These are phyloP conservation scores for Vinca minor DNA, from an alignment of 257 asterid species.

Conservation along the genomic window DNA sequence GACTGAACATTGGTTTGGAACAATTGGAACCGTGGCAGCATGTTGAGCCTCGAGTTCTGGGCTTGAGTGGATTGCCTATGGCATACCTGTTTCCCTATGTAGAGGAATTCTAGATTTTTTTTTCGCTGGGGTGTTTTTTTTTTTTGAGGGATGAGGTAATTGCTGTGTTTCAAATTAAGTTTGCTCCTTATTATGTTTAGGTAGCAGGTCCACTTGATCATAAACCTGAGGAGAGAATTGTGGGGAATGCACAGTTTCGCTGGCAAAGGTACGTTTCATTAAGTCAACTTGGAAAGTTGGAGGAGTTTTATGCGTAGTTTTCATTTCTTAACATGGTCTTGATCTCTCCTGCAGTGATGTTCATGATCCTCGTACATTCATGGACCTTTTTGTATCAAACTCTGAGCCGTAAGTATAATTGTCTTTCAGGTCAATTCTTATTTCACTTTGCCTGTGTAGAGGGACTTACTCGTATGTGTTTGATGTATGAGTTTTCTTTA, in stretches of 20 bases:
- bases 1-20: background rate
- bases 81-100: background rate
- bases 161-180: background rate
- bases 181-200: slow-evolving; percentile 62
- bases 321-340: slow-evolving; percentile 10
- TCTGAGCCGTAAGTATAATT: slow-evolving; percentile 66
- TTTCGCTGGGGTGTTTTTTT: background rate
- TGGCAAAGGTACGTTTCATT: slow-evolving; percentile 74
- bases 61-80: background rate
- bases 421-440: slow-evolving; percentile 13
- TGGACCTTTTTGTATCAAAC: slow-evolving; percentile 72
- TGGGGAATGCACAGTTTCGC: slow-evolving; percentile 82
- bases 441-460: slow-evolving; percentile 4
- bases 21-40: background rate
- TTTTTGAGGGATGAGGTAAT: background rate
- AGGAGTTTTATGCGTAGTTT: background rate
- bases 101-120: background rate
- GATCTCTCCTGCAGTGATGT: slow-evolving; percentile 48
- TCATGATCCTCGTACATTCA: slow-evolving; percentile 72
- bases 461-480: slow-evolving; percentile 13
- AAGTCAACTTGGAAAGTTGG: background rate
- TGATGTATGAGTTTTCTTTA: slow-evolving; percentile 19
- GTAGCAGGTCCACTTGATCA: slow-evolving; percentile 69
- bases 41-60: background rate
- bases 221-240: slow-evolving; percentile 54